These are phyloP conservation scores for Coemansia sp. DNA, from an alignment of 192 early-diverging fungal species.

Conservation along the genomic window DNA sequence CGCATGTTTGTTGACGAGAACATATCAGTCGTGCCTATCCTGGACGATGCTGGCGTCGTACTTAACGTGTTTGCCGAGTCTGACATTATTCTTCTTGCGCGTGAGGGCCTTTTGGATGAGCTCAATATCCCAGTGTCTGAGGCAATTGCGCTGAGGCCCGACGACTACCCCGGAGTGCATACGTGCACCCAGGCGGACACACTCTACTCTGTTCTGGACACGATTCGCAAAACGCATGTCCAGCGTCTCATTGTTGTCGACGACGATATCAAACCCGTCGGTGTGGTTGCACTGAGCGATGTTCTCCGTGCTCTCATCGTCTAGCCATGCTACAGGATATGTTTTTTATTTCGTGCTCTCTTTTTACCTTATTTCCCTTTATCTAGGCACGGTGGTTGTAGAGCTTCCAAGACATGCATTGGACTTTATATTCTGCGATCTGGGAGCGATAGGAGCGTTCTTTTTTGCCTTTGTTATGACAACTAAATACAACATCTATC, in stretches of 20 bases:
- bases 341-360: neutral
- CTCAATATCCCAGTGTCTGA: constrained; percentile 86
- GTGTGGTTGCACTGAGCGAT: constrained; percentile 85
- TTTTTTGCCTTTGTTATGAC: no score
- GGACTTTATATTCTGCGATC: neutral
- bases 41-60: constrained; percentile 82
- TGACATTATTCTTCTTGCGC: constrained; percentile 84
- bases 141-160: constrained; percentile 78
- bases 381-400: neutral
- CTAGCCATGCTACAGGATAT: constrained; percentile 11
- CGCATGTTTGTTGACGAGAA: constrained; percentile 88
- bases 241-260: constrained; percentile 93
- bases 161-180: constrained; percentile 92
- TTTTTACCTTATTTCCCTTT: neutral
- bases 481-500: no score
- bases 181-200: constrained; percentile 86
- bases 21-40: constrained; percentile 91
- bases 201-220: constrained; percentile 83
- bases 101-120: constrained; percentile 60
- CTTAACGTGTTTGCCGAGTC: constrained; percentile 96
- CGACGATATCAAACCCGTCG: constrained; percentile 72
- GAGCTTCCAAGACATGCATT: neutral
- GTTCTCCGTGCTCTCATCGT: constrained; percentile 62
- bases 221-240: constrained; percentile 81
- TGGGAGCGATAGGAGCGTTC: no score